Evolutionary conservation across 768 basidiomycete genomes (phyloP).

Genomic region (Lentinula raphanica): DNA sequence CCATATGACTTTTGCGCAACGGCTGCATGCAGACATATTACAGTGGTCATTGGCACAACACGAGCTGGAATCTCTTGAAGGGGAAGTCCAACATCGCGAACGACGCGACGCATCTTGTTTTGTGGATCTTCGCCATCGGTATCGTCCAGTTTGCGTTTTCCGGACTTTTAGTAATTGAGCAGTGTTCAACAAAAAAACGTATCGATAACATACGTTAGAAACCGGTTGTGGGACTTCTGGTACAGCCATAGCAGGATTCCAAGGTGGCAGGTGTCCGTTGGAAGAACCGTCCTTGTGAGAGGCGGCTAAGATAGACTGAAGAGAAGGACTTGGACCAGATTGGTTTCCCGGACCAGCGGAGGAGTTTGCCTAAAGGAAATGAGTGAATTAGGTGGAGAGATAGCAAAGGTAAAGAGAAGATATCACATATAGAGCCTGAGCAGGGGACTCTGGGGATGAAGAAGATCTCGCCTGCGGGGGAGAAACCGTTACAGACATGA

Average conservation of each 20-base stretch:
- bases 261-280: slow-evolving; percentile 28
- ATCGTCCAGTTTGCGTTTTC: slow-evolving; percentile 75
- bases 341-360: slow-evolving; percentile 27
- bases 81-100: slow-evolving; percentile 65
- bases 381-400: slow-evolving; percentile 13
- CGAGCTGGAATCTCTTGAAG: slow-evolving; percentile 60
- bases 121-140: slow-evolving; percentile 61
- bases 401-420: slow-evolving; percentile 16
- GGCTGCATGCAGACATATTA: slow-evolving; percentile 85
- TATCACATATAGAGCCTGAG: slow-evolving; percentile 16
- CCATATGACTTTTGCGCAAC: slow-evolving; percentile 96
- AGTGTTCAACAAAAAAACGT: slow-evolving; percentile 13
- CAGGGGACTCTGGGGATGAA: slow-evolving; percentile 2
- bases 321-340: slow-evolving; percentile 31
- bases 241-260: slow-evolving; percentile 26
- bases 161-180: slow-evolving; percentile 18
- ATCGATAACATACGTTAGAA: slow-evolving; percentile 32
- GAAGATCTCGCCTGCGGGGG: slow-evolving; percentile 6
- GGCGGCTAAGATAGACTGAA: slow-evolving; percentile 32
- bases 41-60: slow-evolving; percentile 85
- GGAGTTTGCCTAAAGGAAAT: slow-evolving; percentile 18
- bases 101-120: slow-evolving; percentile 77
- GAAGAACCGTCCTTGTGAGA: slow-evolving; percentile 26
- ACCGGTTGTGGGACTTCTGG: slow-evolving; percentile 20
- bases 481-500: slow-evolving; percentile 7